Percentiles rank a stretch among this genome's conserved stretches.
phyloP scores from a whole-genome alignment of 2,329 filamentous ascomycete genomes.

The Ophiosphaerella narmari region DNA sequence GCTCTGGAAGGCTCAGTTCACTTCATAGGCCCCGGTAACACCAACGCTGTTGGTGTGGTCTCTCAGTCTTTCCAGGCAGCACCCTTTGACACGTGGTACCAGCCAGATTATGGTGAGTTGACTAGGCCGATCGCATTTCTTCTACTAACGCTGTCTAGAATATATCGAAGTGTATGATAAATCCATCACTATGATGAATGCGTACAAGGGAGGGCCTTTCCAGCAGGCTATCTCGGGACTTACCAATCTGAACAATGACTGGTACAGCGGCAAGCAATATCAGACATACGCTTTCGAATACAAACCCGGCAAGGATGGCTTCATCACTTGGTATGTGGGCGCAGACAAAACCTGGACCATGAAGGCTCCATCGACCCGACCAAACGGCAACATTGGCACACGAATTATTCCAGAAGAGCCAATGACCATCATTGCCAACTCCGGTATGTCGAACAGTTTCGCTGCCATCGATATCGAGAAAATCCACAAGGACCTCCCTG shows the following conservation, averaged over 20 bases:
- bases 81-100: conserved; percentile 72
- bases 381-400: conserved; percentile 72
- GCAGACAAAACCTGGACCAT: conserved; percentile 68
- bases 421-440: conserved; percentile 69
- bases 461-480: conserved; percentile 64
- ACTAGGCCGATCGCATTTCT: not conserved
- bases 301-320: conserved; percentile 59
- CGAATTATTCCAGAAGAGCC: conserved; percentile 69
- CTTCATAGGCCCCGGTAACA: conserved; percentile 55
- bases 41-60: conserved; percentile 62
- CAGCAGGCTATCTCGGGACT: conserved; percentile 62
- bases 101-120: conserved; percentile 57
- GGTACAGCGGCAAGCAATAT: conserved; percentile 60
- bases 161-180: conserved; percentile 69
- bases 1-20: conserved; percentile 69
- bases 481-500: conserved; percentile 60
- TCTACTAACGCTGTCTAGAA: conserved; percentile 48
- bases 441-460: conserved; percentile 72
- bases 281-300: conserved; percentile 64
- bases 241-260: conserved; percentile 61
- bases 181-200: conserved; percentile 57
- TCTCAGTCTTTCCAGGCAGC: conserved; percentile 71
- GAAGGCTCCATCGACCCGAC: conserved; percentile 62
- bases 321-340: conserved; percentile 72
- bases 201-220: conserved; percentile 59